phyloP scores from a whole-genome alignment of 805 yeast genomes.

The Limtongozyma cylindracea region DNA sequence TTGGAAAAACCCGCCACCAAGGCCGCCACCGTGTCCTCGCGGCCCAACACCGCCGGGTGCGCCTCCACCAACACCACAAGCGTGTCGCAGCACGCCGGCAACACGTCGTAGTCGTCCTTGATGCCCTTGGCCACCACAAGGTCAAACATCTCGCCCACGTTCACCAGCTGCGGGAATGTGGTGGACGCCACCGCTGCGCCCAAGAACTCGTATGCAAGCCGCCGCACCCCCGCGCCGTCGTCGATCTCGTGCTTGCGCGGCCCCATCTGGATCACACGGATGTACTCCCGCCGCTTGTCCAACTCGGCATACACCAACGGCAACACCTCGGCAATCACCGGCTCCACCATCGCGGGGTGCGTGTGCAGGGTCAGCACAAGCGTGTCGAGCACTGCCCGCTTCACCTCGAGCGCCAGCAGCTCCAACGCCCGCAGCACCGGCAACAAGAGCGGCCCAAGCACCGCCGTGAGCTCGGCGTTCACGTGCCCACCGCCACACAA shows the following conservation, averaged over 20 bases:
- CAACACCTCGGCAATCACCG: conserved; percentile 14
- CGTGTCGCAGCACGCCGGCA: too few relatives aligned
- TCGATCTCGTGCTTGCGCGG: conserved; percentile 71
- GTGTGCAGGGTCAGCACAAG: conserved; percentile 34
- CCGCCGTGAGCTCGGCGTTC: too few relatives aligned
- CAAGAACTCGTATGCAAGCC: conserved; percentile 43
- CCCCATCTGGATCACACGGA: conserved; percentile 55
- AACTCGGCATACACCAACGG: conserved; percentile 29
- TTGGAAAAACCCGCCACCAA: too few relatives aligned
- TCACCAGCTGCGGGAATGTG: conserved; percentile 2
- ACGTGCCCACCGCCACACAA: too few relatives aligned
- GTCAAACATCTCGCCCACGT: conserved; percentile 9
- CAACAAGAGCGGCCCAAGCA: too few relatives aligned
- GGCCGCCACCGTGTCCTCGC: too few relatives aligned
- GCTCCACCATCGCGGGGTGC: conserved; percentile 19
- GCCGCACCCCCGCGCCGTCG: conserved; percentile 49
- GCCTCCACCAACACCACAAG: too few relatives aligned
- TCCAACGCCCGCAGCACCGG: too few relatives aligned
- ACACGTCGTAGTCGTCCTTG: too few relatives aligned
- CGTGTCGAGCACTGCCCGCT: conserved; percentile 32
- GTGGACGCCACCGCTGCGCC: conserved; percentile 17
- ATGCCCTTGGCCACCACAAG: conserved; percentile 22
- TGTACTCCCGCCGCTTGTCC: conserved; percentile 24
- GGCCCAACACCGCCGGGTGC: too few relatives aligned
- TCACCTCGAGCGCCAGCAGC: conserved; percentile 28